Percentiles rank a stretch among this genome's conserved stretches.
Conservation (phyloP, 2,329 filamentous ascomycete species). For the Rhexocercosporidium sp. region DNA sequence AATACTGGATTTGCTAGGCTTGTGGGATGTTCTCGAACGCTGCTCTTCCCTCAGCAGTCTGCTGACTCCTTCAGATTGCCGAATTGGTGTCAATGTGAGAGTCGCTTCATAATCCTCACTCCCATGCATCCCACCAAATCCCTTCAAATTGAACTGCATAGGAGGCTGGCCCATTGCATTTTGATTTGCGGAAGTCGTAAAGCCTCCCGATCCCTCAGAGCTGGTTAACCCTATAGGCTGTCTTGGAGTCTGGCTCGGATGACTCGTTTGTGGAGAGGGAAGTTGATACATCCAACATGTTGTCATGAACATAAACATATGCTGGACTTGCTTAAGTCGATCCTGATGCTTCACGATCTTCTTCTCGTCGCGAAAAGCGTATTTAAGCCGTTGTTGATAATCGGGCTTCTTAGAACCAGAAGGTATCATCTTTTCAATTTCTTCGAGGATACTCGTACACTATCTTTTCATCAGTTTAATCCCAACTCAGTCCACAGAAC, state of each 20-base stretch:
- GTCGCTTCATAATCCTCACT: conserved; percentile 15
- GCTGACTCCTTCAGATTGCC: neutral
- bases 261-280: neutral
- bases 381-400: conserved; percentile 23
- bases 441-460: conserved; percentile 16
- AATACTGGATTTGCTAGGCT: neutral
- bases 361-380: conserved; percentile 23
- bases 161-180: conserved; percentile 13
- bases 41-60: neutral
- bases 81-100: conserved; percentile 16
- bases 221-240: neutral
- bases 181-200: neutral
- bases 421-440: conserved; percentile 23
- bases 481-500: neutral
- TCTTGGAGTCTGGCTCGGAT: neutral
- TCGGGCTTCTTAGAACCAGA: conserved; percentile 19
- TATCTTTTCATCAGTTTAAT: neutral
- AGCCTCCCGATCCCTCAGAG: neutral
- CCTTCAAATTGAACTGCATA: conserved; percentile 11
- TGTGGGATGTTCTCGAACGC: neutral
- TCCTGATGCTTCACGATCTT: conserved; percentile 22
- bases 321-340: conserved; percentile 23
- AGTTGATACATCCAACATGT: conserved; percentile 28
- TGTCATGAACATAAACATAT: conserved; percentile 31
- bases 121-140: neutral